These are phyloP conservation scores for Populus hybrid DNA, from an alignment of 441 rosid genomes.

Conservation along the genomic window DNA sequence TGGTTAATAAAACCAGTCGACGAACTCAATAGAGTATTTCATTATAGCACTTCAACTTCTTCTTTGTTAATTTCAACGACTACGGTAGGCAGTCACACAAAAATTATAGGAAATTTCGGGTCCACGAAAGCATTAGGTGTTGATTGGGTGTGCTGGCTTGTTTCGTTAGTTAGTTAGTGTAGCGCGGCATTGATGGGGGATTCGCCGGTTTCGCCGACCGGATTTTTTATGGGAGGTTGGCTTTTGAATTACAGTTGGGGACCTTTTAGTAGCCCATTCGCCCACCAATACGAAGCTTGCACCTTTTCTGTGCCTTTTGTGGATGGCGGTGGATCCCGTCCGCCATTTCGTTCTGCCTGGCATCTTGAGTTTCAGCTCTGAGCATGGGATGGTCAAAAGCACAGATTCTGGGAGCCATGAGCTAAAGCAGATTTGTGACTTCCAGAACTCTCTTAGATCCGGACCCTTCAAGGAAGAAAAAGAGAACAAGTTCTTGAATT, in stretches of 20 bases:
- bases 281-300: slow-evolving; percentile 23
- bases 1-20: too few relatives aligned
- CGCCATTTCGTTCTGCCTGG: too few relatives aligned
- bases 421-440: background rate
- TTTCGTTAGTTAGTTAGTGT: too few relatives aligned
- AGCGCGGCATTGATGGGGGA: too few relatives aligned
- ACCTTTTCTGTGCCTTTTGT: slow-evolving; percentile 4
- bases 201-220: background rate
- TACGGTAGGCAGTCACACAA: too few relatives aligned
- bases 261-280: background rate
- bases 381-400: background rate
- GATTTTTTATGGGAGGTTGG: background rate
- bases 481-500: background rate
- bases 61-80: too few relatives aligned
- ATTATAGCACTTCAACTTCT: too few relatives aligned
- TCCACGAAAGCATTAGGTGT: too few relatives aligned
- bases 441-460: background rate
- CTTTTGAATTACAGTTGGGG: background rate
- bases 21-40: too few relatives aligned
- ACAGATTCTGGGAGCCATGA: background rate
- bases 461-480: background rate
- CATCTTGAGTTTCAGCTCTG: background rate
- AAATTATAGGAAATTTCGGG: too few relatives aligned
- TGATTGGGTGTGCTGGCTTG: too few relatives aligned
- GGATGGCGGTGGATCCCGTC: too few relatives aligned